A percentile compares a stretch with the other conserved stretches of the same genome.
Evolutionary conservation across 805 yeast genomes (phyloP).

Genomic region (Candida ficus): DNA sequence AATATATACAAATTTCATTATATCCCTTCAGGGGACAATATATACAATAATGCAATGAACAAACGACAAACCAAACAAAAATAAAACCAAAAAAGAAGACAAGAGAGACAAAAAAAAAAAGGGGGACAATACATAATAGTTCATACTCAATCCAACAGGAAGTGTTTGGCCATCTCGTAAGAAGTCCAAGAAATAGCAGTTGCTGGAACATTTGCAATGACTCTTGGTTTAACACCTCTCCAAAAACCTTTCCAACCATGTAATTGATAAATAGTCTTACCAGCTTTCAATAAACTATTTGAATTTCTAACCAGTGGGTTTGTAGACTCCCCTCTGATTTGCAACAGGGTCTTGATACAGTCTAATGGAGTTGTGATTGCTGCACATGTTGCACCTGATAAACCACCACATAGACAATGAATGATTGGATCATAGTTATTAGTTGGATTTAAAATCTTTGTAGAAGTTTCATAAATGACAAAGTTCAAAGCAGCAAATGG

Average conservation of each 20-base stretch:
- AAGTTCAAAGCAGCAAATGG: constrained; percentile 95
- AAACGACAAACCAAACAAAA: background rate
- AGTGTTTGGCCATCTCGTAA: constrained; percentile 87
- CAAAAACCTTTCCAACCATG: constrained; percentile 66
- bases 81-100: background rate
- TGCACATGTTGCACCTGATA: constrained; percentile 94
- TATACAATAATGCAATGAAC: background rate
- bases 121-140: too few relatives aligned
- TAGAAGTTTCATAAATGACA: constrained; percentile 81
- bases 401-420: constrained; percentile 89
- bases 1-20: background rate
- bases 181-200: constrained; percentile 98
- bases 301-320: constrained; percentile 47
- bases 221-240: constrained; percentile 86
- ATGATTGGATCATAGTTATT: constrained; percentile 79
- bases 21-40: background rate
- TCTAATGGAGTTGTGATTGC: constrained; percentile 93
- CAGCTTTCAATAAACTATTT: constrained; percentile 67
- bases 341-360: constrained; percentile 86
- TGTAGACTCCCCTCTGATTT: constrained; percentile 60
- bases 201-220: constrained; percentile 88
- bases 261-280: constrained; percentile 53
- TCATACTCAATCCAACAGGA: constrained; percentile 24
- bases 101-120: background rate
- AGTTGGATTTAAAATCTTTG: constrained; percentile 74